Percentiles rank a stretch among this genome's conserved stretches.
phyloP scores from a whole-genome alignment of 2,329 filamentous ascomycete species.

The Stemphylium beticola region DNA sequence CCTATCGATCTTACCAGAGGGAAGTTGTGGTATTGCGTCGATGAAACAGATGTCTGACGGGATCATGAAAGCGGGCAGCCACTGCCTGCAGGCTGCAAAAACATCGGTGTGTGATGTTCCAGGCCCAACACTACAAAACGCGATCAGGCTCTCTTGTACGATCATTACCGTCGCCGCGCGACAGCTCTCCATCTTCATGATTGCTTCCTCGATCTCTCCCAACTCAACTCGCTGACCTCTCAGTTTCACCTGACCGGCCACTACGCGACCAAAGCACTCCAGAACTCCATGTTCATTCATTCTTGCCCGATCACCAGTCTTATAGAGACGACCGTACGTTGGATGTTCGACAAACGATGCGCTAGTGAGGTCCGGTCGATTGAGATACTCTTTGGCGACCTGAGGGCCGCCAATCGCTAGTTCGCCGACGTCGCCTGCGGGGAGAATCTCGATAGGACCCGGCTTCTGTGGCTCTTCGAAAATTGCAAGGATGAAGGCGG shows the following conservation, averaged over 20 bases:
- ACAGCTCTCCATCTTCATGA: slow-evolving; percentile 49
- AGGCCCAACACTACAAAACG: slow-evolving; percentile 69
- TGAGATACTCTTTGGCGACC: slow-evolving; percentile 80
- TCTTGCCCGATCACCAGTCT: slow-evolving; percentile 83
- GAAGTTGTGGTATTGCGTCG: slow-evolving; percentile 71
- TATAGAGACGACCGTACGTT: slow-evolving; percentile 73
- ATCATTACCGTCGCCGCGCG: slow-evolving; percentile 72
- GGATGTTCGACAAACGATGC: slow-evolving; percentile 72
- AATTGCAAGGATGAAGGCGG: slow-evolving; percentile 71
- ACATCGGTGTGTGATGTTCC: slow-evolving; percentile 55
- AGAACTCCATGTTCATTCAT: slow-evolving; percentile 71
- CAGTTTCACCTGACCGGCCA: slow-evolving; percentile 83
- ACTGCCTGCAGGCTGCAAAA: slow-evolving; percentile 67
- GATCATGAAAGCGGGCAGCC: slow-evolving; percentile 85
- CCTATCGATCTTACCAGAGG: slow-evolving; percentile 84
- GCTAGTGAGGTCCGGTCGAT: slow-evolving; percentile 76
- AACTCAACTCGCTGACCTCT: slow-evolving; percentile 83
- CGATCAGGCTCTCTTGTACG: slow-evolving; percentile 71
- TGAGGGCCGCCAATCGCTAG: slow-evolving; percentile 82
- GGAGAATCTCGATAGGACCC: slow-evolving; percentile 60
- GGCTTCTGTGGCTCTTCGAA: slow-evolving; percentile 18
- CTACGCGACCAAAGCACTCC: slow-evolving; percentile 83
- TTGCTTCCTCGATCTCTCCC: slow-evolving; percentile 60
- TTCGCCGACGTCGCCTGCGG: slow-evolving; percentile 74
- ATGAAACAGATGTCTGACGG: slow-evolving; percentile 74